Evolutionary conservation across 2,329 filamentous ascomycete genomes (phyloP).

Genomic region (Penicillium sp.): DNA sequence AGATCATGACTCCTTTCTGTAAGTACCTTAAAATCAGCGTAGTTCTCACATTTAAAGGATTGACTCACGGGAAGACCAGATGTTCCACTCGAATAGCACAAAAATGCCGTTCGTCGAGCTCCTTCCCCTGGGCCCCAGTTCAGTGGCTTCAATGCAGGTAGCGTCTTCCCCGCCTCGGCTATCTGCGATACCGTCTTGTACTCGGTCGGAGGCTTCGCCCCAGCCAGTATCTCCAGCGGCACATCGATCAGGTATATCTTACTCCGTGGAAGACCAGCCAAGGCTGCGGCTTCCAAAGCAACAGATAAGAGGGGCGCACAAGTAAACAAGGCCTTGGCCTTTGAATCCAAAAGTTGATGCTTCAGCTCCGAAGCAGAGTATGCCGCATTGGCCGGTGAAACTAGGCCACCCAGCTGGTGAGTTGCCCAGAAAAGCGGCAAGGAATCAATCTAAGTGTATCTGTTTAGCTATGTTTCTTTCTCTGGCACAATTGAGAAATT

Average conservation of each 20-base stretch:
- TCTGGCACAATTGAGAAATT: neutral
- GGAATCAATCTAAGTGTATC: constrained; percentile 64
- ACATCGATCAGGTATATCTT: constrained; percentile 70
- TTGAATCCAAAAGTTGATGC: constrained; percentile 69
- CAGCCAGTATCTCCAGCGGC: constrained; percentile 55
- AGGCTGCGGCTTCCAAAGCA: constrained; percentile 64
- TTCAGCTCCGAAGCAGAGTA: constrained; percentile 70
- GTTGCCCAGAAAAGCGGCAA: constrained; percentile 71
- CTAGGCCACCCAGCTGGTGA: constrained; percentile 72
- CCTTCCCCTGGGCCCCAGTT: constrained; percentile 45
- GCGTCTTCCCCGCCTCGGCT: constrained; percentile 57
- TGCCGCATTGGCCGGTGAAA: constrained; percentile 72
- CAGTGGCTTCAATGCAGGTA: constrained; percentile 41
- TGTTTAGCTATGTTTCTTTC: neutral
- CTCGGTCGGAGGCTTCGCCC: constrained; percentile 41
- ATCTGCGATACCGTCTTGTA: constrained; percentile 69
- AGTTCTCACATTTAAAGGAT: neutral
- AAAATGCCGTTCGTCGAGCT: constrained; percentile 66
- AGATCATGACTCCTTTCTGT: constrained; percentile 82
- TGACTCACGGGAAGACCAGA: constrained; percentile 68
- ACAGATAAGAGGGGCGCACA: constrained; percentile 66
- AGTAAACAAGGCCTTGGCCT: constrained; percentile 70
- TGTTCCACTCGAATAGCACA: constrained; percentile 80
- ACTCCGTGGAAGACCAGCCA: constrained; percentile 62
- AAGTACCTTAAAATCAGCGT: constrained; percentile 9